A percentile compares a stretch with the other conserved stretches of the same genome.
These are phyloP conservation scores for Dryadomyces quercus-mongolicae DNA, from an alignment of 2,329 filamentous ascomycete genomes.

Conservation along the genomic window DNA sequence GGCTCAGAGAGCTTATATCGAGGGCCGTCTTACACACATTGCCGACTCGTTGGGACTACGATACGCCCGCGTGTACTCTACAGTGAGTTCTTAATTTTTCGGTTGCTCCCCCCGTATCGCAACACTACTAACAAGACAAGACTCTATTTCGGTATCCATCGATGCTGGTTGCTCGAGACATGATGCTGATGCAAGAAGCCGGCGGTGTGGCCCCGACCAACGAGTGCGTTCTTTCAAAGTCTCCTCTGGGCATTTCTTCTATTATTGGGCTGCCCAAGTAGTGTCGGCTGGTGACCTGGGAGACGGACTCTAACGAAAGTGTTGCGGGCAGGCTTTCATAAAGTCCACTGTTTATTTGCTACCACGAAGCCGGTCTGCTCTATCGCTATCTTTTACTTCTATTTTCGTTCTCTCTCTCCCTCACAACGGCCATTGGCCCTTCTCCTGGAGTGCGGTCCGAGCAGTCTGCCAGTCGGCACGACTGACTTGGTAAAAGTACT, in stretches of 20 bases:
- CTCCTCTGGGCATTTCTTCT: too few relatives aligned
- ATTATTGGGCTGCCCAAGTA: not conserved
- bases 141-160: conserved; percentile 46
- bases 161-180: conserved; percentile 45
- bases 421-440: not conserved
- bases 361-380: not conserved
- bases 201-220: not conserved
- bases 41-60: conserved; percentile 42
- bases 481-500: not conserved
- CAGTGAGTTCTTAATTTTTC: conserved; percentile 24
- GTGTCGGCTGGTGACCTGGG: too few relatives aligned
- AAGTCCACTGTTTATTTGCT: too few relatives aligned
- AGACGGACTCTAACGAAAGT: too few relatives aligned
- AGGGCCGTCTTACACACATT: conserved; percentile 41
- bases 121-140: conserved; percentile 18
- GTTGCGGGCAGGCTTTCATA: not conserved
- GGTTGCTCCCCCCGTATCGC: not conserved
- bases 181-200: not conserved
- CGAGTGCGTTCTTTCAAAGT: too few relatives aligned
- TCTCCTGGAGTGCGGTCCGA: not conserved
- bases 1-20: conserved; percentile 42
- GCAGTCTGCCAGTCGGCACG: not conserved
- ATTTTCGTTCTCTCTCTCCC: not conserved
- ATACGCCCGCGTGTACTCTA: conserved; percentile 42
- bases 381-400: not conserved